A percentile compares a stretch with the other conserved stretches of the same genome.
These are phyloP conservation scores for Coniferiporia weirii DNA, from an alignment of 1,284 basidiomycete genomes.

Conservation along the genomic window DNA sequence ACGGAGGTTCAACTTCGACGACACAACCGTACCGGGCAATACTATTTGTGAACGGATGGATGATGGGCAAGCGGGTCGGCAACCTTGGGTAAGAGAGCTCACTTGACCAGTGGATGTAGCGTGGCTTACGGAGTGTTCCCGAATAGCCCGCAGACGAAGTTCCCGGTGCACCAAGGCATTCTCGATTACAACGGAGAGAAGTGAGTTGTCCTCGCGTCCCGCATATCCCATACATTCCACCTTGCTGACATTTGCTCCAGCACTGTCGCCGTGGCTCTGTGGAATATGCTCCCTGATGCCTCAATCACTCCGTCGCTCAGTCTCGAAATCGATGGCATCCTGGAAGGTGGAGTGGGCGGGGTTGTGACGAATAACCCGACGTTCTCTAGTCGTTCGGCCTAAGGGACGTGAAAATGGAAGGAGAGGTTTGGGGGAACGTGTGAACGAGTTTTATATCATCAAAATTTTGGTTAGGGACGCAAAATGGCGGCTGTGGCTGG, in stretches of 20 bases:
- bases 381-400: neutral
- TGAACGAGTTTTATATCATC: neutral
- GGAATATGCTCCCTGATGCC: conserved; percentile 51
- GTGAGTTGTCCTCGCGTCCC: conserved; percentile 35
- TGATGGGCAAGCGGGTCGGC: conserved; percentile 71
- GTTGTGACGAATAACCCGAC: conserved; percentile 55
- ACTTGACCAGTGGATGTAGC: neutral
- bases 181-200: conserved; percentile 65
- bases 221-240: neutral
- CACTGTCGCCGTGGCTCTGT: conserved; percentile 66
- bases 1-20: conserved; percentile 30
- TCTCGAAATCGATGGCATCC: conserved; percentile 50
- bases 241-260: conserved; percentile 30
- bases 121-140: conserved; percentile 4
- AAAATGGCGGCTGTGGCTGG: too few relatives aligned
- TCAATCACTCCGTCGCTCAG: conserved; percentile 47
- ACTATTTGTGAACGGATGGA: conserved; percentile 82
- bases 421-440: too few relatives aligned
- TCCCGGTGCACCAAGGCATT: conserved; percentile 75
- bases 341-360: conserved; percentile 60
- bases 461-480: too few relatives aligned
- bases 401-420: neutral
- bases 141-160: conserved; percentile 65
- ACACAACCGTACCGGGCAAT: conserved; percentile 64
- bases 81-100: conserved; percentile 56